phyloP scores from a whole-genome alignment of 2,329 filamentous ascomycete genomes.

The Aureobasidium sp. region DNA sequence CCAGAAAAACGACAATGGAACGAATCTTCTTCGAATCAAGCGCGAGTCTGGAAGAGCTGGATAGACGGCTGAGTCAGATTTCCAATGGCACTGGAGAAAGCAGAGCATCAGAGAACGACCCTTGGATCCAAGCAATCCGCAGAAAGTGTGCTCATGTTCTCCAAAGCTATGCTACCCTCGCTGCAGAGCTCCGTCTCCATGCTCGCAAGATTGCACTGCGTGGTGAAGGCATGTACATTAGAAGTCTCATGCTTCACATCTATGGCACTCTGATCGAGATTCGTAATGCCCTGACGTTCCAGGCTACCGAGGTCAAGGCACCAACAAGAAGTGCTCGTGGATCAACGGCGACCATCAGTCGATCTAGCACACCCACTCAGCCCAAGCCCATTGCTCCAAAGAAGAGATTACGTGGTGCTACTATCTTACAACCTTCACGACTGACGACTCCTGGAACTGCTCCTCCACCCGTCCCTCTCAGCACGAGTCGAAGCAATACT shows the following conservation, averaged over 20 bases:
- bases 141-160: conserved; percentile 44
- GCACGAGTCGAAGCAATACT: conserved; percentile 48
- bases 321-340: conserved; percentile 23
- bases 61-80: conserved; percentile 46
- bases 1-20: conserved; percentile 16
- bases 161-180: conserved; percentile 43
- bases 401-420: conserved; percentile 45
- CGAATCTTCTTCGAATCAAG: conserved; percentile 42
- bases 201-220: conserved; percentile 47
- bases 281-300: conserved; percentile 50
- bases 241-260: conserved; percentile 52
- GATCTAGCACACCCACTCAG: conserved; percentile 40
- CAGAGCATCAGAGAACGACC: conserved; percentile 18
- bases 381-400: conserved; percentile 35
- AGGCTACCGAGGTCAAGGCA: conserved; percentile 38
- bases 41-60: conserved; percentile 50
- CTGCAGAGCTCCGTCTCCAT: conserved; percentile 42
- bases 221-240: conserved; percentile 50
- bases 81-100: conserved; percentile 45
- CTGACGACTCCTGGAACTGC: conserved; percentile 26
- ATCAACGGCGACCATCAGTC: conserved; percentile 27
- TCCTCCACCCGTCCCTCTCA: conserved; percentile 36
- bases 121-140: conserved; percentile 21
- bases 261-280: conserved; percentile 53
- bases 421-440: conserved; percentile 41